Base-by-base conservation (phyloP, 1,284 basidiomycete genomes). In the Pseudozyma tsukubaensis region DNA sequence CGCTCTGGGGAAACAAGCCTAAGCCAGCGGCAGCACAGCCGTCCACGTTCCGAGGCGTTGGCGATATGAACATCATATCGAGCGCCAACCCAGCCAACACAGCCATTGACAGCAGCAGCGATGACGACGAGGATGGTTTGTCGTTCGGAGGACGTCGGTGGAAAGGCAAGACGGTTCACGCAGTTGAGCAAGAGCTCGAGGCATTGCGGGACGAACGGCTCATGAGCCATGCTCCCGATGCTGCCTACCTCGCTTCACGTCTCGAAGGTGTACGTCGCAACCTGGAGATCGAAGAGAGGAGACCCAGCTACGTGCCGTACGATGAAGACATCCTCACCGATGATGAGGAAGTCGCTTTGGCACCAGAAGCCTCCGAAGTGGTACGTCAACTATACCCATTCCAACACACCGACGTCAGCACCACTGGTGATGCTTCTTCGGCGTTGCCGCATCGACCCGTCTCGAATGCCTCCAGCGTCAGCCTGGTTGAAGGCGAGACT, bases 81-180 rank as follows among this genome's bases (percentile, higher is more conserved):
- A 39, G 35, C 14, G 44, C 35, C 10, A 19, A 37, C 8, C 60
- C 60, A 16, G 19, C 67, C 11, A 44, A 18, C 4, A 19, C 40
- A 18, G 12, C 34, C 19, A 43, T 68, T 36, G 59, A 45, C 50
- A 72, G 52, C 50, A 69, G 54, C 50, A 57, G 54, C 58, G 64
- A 68, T 10, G 60, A 67, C 13, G 70, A 72, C 16, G 59, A 57
- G 2, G 59, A 61, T 21, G 77, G 80, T 10, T 61, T 82, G 4
- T 48, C 69, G 14, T 77, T 72, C 19, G 79, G 60, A 13, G 78
- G 78, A 14, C 58, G 67, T 7, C 58, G 66, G 32, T 82, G 76
- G 75, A 82, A 72, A 52, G 80, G 80, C 59, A 80, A 78, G 64
- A 82, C 80, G n/a, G 77, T 75, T 4, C 77, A 80, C 51, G 80